Evolutionary conservation across 768 basidiomycete genomes (phyloP).

Genomic region (Ramaria sp.): DNA sequence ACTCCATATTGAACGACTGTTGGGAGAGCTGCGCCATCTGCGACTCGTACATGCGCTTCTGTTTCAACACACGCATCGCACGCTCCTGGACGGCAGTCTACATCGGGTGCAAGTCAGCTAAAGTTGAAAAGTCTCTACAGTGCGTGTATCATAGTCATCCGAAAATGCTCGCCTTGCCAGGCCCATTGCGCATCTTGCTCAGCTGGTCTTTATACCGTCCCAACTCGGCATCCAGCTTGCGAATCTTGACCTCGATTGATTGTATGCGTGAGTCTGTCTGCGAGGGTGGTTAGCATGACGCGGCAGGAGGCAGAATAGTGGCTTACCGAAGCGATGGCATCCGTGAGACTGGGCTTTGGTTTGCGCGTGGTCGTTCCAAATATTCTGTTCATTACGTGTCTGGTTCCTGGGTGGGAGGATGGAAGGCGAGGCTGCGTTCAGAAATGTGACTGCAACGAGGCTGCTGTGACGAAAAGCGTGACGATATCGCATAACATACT

Average conservation of each 20-base stretch:
- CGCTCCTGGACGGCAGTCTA: constrained; percentile 89
- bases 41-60: constrained; percentile 91
- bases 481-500: too few relatives aligned
- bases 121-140: background rate
- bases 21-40: constrained; percentile 87
- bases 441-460: too few relatives aligned
- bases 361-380: constrained; percentile 65
- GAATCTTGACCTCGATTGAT: constrained; percentile 91
- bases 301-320: background rate
- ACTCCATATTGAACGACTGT: constrained; percentile 98
- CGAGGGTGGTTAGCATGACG: background rate
- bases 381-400: constrained; percentile 61
- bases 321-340: constrained; percentile 84
- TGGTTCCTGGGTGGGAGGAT: too few relatives aligned
- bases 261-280: constrained; percentile 84
- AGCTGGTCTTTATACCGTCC: constrained; percentile 91
- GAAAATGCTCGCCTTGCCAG: constrained; percentile 66
- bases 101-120: background rate
- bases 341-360: constrained; percentile 76
- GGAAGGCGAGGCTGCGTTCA: too few relatives aligned
- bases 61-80: constrained; percentile 86
- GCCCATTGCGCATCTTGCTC: constrained; percentile 84
- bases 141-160: background rate
- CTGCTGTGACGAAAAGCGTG: too few relatives aligned
- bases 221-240: constrained; percentile 92